phyloP scores from a whole-genome alignment of 2,329 filamentous ascomycete genomes.

The Achaetomium macrosporum region DNA sequence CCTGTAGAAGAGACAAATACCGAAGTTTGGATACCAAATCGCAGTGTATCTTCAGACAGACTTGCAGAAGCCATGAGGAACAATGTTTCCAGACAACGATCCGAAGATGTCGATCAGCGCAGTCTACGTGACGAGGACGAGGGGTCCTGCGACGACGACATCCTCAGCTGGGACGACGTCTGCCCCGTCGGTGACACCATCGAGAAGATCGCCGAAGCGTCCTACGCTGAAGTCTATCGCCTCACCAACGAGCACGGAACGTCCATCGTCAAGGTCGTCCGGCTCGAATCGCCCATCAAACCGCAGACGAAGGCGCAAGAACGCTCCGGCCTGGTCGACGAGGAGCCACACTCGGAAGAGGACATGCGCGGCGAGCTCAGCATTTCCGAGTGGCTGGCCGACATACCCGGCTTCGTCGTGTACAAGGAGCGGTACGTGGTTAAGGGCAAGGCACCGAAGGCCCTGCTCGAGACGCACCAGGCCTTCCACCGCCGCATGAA shows the following conservation, averaged over 20 bases:
- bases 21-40: too few species aligned
- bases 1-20: background rate
- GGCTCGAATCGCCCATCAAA: conserved; percentile 53
- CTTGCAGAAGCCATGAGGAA: background rate
- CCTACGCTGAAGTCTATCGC: conserved; percentile 61
- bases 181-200: conserved; percentile 49
- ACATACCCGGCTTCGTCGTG: conserved; percentile 58
- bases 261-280: conserved; percentile 61
- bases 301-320: conserved; percentile 52
- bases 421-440: conserved; percentile 61
- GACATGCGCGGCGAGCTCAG: conserved; percentile 54
- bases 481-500: conserved; percentile 49
- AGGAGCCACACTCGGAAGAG: conserved; percentile 49
- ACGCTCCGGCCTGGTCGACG: conserved; percentile 50
- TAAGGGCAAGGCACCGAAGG: conserved; percentile 47
- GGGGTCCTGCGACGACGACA: conserved; percentile 4
- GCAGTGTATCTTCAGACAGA: background rate
- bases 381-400: conserved; percentile 59
- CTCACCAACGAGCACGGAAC: conserved; percentile 53
- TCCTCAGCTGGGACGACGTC: conserved; percentile 53
- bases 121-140: background rate
- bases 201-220: conserved; percentile 61
- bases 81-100: background rate
- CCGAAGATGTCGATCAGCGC: background rate
- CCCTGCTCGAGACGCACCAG: conserved; percentile 55